Evolutionary conservation across 1,139 yeast genomes (phyloP).

Genomic region (Meyerozyma athensensis): DNA sequence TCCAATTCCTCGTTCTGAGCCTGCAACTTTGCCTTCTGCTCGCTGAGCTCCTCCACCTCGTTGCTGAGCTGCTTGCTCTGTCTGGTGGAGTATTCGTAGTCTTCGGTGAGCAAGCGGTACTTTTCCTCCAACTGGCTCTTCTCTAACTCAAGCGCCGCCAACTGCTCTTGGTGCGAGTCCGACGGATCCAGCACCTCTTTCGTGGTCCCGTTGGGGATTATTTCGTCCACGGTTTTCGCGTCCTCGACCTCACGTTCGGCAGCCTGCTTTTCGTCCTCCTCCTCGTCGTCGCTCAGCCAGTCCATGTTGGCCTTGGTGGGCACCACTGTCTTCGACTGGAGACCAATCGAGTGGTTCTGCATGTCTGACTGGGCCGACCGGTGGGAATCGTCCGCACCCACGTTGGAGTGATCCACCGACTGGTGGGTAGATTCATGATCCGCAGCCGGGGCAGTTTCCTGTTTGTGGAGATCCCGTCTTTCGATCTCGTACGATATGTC

Average conservation of each 20-base stretch:
- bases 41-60: conserved; percentile 19
- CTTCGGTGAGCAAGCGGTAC: conserved; percentile 19
- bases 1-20: conserved; percentile 11
- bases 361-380: conserved; percentile 12
- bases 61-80: conserved; percentile 22
- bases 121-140: conserved; percentile 1
- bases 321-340: conserved; percentile 61
- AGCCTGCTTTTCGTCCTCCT: conserved; percentile 24
- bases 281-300: conserved; percentile 82
- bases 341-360: conserved; percentile 33
- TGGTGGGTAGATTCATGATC: not conserved
- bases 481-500: conserved; percentile 87
- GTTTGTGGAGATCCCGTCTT: conserved; percentile 56
- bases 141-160: not conserved
- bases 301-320: conserved; percentile 75
- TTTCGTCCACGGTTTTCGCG: not conserved
- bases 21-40: conserved; percentile 12
- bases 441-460: not conserved
- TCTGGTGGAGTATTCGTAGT: conserved; percentile 18
- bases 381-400: conserved; percentile 1
- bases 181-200: not conserved
- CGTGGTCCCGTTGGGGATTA: not conserved
- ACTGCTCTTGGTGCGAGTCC: not conserved
- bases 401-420: not conserved
- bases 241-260: not conserved